A percentile compares a stretch with the other conserved stretches of the same genome.
phyloP scores from a whole-genome alignment of 129 eudicot species.

The Oenanthe sinensis region DNA sequence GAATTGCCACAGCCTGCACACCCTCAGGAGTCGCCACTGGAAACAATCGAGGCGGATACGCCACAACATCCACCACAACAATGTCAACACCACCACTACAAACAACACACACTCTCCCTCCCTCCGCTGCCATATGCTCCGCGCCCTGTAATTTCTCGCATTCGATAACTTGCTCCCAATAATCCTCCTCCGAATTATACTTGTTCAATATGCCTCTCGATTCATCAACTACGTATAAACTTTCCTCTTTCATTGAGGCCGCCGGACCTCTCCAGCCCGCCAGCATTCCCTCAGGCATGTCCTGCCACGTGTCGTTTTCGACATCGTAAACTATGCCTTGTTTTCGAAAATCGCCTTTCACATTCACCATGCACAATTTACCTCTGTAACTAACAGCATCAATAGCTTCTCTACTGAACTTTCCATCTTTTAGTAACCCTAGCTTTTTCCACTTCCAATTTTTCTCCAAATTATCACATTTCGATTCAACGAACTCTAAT shows the following conservation, averaged over 20 bases:
- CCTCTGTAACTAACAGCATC: conserved; percentile 70
- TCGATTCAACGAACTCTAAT: background rate
- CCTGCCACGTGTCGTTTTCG: conserved; percentile 36
- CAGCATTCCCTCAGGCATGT: conserved; percentile 64
- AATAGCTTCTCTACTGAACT: conserved; percentile 60
- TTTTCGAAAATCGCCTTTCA: conserved; percentile 56
- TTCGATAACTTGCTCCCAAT: conserved; percentile 45
- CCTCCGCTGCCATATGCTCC: conserved; percentile 43
- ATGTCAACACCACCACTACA: conserved; percentile 41
- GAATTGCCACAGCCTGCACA: conserved; percentile 32
- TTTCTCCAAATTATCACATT: background rate
- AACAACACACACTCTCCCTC: conserved; percentile 72
- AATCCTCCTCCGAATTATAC: conserved; percentile 34
- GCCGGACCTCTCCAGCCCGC: conserved; percentile 92
- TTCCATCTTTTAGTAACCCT: conserved; percentile 39
- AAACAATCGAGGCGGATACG: conserved; percentile 30
- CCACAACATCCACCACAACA: conserved; percentile 66
- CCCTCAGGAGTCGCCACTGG: conserved; percentile 54
- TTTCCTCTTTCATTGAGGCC: conserved; percentile 64
- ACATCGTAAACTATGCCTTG: conserved; percentile 64
- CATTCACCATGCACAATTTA: conserved; percentile 64
- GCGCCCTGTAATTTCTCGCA: conserved; percentile 47
- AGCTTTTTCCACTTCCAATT: conserved; percentile 37
- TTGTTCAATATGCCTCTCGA: conserved; percentile 38
- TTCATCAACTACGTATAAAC: conserved; percentile 52